phyloP scores from a whole-genome alignment of 257 asterid species.

The Verbascum thapsus region DNA sequence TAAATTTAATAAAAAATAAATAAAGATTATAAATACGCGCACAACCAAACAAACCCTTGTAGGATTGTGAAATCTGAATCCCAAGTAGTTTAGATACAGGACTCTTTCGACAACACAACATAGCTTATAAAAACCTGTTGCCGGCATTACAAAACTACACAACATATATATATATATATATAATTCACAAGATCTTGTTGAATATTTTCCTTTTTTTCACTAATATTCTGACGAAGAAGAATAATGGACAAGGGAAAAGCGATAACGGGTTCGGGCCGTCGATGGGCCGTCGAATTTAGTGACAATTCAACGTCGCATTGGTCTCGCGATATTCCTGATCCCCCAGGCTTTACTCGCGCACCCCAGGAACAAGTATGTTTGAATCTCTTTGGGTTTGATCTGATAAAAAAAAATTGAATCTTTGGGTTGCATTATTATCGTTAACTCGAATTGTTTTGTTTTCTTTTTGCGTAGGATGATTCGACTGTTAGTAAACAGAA shows the following conservation, averaged over 20 bases:
- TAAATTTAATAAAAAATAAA: not conserved
- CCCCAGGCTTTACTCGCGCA: slow-evolving; percentile 59
- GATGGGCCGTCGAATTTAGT: slow-evolving; percentile 68
- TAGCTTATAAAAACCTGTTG: not conserved
- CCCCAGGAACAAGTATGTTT: slow-evolving; percentile 53
- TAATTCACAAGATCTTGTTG: no score
- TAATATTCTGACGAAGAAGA: not conserved
- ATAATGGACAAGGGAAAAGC: slow-evolving; percentile 74
- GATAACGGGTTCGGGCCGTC: slow-evolving; percentile 56
- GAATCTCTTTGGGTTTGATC: not conserved
- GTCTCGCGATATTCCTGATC: slow-evolving; percentile 61
- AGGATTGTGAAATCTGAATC: not conserved
- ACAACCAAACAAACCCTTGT: not conserved
- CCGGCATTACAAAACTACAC: slow-evolving; percentile 5
- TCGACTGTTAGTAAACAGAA: slow-evolving; percentile 52
- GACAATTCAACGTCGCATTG: slow-evolving; percentile 58
- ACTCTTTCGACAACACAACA: not conserved
- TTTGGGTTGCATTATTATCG: not conserved
- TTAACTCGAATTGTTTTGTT: not conserved
- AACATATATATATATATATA: no score
- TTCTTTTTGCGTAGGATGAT: slow-evolving; percentile 48
- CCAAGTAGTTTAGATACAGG: not conserved
- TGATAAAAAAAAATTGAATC: not conserved
- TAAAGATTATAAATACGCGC: not conserved
- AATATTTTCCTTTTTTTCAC: not conserved